phyloP scores from a whole-genome alignment of 441 rosid species.

The Erysimum cheiri region DNA sequence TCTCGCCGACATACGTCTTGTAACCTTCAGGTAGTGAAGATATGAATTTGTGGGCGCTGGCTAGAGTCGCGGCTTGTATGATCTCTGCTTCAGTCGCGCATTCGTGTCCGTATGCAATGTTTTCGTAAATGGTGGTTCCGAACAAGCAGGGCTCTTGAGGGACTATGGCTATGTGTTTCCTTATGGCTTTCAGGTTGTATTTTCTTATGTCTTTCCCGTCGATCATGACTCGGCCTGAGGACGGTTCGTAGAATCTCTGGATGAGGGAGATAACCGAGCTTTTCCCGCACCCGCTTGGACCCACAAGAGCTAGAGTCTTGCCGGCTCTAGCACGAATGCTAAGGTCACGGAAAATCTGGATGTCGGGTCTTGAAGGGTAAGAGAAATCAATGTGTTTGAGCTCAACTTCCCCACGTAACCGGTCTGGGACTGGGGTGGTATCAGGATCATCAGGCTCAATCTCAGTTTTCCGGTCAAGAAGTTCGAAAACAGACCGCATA shows the following conservation, averaged over 20 bases:
- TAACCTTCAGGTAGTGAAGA: slow-evolving; percentile 88
- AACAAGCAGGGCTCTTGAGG: slow-evolving; percentile 98
- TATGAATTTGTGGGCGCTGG: slow-evolving; percentile 95
- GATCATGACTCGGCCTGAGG: slow-evolving; percentile 87
- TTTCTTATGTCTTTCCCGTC: slow-evolving; percentile 95
- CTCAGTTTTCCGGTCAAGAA: slow-evolving; percentile 98
- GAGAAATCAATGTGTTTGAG: slow-evolving; percentile 96
- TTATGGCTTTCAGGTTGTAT: slow-evolving; percentile 88
- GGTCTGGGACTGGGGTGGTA: slow-evolving; percentile 87
- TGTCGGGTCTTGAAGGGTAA: slow-evolving; percentile 94
- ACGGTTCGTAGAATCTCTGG: slow-evolving; percentile 89
- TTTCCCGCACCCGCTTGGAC: slow-evolving; percentile 99
- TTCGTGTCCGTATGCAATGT: slow-evolving; percentile 94
- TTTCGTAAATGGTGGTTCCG: slow-evolving; percentile 82
- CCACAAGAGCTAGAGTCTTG: slow-evolving; percentile 94
- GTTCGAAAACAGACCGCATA: slow-evolving; percentile 91
- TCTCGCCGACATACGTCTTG: slow-evolving; percentile 87
- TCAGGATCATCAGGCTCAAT: slow-evolving; percentile 94
- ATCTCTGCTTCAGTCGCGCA: slow-evolving; percentile 88
- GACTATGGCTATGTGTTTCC: slow-evolving; percentile 92
- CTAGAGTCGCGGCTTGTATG: slow-evolving; percentile 88
- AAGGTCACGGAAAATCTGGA: slow-evolving; percentile 85
- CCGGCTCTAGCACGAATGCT: slow-evolving; percentile 91
- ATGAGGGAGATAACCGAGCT: slow-evolving; percentile 90
- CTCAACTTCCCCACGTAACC: slow-evolving; percentile 91